A percentile compares a stretch with the other conserved stretches of the same genome.
phyloP scores from a whole-genome alignment of 1,284 basidiomycete genomes.

The Chondrostereum purpureum region DNA sequence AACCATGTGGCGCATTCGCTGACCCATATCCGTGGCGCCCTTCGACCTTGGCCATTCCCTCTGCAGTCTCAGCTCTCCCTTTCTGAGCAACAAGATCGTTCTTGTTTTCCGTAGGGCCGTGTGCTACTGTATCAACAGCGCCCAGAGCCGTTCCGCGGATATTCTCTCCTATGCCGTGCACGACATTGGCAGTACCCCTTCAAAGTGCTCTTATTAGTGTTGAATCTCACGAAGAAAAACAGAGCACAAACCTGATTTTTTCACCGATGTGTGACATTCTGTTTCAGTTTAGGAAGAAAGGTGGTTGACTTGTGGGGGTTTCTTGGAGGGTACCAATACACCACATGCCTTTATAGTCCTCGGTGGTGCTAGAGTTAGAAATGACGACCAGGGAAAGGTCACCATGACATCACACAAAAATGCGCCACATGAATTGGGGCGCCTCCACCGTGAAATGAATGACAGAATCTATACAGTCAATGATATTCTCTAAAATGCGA shows the following conservation, averaged over 20 bases:
- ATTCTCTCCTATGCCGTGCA: constrained; percentile 21
- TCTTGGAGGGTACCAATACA: not conserved
- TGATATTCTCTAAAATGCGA: too few relatives aligned
- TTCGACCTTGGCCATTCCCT: constrained; percentile 17
- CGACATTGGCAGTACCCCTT: not conserved
- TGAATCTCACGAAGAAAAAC: not conserved
- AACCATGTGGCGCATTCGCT: too few relatives aligned
- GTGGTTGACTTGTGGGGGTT: not conserved
- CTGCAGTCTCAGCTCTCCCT: constrained; percentile 19
- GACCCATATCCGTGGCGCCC: constrained; percentile 1
- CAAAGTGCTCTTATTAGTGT: not conserved
- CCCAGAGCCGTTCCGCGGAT: constrained; percentile 24
- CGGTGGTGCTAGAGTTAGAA: not conserved
- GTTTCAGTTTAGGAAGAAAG: not conserved
- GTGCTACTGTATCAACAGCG: constrained; percentile 17
- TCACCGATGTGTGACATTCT: not conserved
- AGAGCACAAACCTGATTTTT: not conserved
- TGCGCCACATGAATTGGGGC: too few relatives aligned
- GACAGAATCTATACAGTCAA: too few relatives aligned
- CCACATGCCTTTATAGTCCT: not conserved
- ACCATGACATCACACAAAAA: not conserved
- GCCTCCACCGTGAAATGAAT: too few relatives aligned
- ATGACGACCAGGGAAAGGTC: not conserved
- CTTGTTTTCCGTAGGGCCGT: constrained; percentile 11
- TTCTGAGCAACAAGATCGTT: constrained; percentile 14